Evolutionary conservation across 805 yeast species (phyloP).

Genomic region (Diddensiella caesifluorescens): DNA sequence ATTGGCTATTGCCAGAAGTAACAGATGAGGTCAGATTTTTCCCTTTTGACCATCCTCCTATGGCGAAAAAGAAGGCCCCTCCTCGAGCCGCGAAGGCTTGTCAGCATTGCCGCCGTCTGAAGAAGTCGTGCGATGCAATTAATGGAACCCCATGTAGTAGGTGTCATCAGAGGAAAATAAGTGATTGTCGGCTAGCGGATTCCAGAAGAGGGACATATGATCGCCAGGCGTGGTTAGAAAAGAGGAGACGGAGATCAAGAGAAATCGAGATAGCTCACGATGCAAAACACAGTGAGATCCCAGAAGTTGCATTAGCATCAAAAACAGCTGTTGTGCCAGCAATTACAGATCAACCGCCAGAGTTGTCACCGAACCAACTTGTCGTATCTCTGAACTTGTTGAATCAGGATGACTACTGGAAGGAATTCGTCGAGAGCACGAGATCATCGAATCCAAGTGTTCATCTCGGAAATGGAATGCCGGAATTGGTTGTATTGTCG

Average conservation of each 20-base stretch:
- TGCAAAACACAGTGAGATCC: too few relatives aligned
- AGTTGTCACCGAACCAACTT: not conserved
- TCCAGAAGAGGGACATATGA: conserved; percentile 1
- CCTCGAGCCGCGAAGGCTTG: conserved; percentile 7
- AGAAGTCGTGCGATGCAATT: conserved; percentile 13
- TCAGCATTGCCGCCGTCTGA: conserved; percentile 9
- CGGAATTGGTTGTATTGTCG: too few relatives aligned
- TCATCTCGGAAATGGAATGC: too few relatives aligned
- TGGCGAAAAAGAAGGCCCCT: not conserved
- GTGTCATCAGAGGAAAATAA: conserved; percentile 6
- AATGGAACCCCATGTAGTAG: conserved; percentile 14
- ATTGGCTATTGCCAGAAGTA: too few relatives aligned
- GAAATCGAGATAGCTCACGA: too few relatives aligned
- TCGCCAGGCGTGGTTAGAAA: not conserved
- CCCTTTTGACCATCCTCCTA: too few relatives aligned
- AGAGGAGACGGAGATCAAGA: not conserved
- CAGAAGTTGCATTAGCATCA: too few relatives aligned
- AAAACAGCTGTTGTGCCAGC: not conserved
- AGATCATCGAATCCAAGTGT: too few relatives aligned
- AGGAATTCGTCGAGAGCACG: too few relatives aligned
- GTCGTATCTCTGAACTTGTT: too few relatives aligned
- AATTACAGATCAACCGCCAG: not conserved
- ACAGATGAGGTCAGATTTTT: too few relatives aligned
- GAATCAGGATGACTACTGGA: too few relatives aligned
- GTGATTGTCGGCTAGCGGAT: not conserved